Conservation (phyloP, 169 alveolate species). For the Cryptosporidium meleagridis region DNA sequence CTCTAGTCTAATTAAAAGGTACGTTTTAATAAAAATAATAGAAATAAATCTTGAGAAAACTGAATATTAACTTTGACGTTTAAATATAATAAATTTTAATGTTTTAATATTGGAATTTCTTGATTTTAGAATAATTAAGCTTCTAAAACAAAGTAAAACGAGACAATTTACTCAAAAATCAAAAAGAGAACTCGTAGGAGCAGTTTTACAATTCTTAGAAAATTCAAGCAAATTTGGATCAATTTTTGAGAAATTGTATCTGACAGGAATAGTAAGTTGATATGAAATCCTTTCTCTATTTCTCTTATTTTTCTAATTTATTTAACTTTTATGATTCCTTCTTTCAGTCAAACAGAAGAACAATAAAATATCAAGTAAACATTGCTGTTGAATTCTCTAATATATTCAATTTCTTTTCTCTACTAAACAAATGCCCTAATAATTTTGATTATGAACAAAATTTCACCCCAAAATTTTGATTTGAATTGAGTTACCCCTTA, state of each 20-base stretch:
- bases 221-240: slow-evolving; percentile 41
- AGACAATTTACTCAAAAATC: slow-evolving; percentile 13
- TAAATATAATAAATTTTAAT: no score
- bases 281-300: background rate
- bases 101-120: no score
- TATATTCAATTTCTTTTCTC: slow-evolving; percentile 27
- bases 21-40: background rate
- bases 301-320: no score
- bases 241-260: background rate
- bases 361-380: background rate
- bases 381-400: slow-evolving; percentile 7
- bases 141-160: background rate
- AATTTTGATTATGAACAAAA: background rate
- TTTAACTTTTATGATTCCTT: background rate
- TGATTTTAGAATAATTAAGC: slow-evolving; percentile 10
- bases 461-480: background rate
- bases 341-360: slow-evolving; percentile 13
- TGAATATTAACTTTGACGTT: background rate
- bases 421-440: slow-evolving; percentile 24
- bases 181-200: slow-evolving; percentile 37
- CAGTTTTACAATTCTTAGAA: slow-evolving; percentile 16
- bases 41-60: background rate
- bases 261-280: slow-evolving; percentile 17
- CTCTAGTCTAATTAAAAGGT: slow-evolving; percentile 9
- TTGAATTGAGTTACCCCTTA: background rate